Evolutionary conservation across 2,329 filamentous ascomycete genomes (phyloP).

Genomic region (Trichoderma sp.): DNA sequence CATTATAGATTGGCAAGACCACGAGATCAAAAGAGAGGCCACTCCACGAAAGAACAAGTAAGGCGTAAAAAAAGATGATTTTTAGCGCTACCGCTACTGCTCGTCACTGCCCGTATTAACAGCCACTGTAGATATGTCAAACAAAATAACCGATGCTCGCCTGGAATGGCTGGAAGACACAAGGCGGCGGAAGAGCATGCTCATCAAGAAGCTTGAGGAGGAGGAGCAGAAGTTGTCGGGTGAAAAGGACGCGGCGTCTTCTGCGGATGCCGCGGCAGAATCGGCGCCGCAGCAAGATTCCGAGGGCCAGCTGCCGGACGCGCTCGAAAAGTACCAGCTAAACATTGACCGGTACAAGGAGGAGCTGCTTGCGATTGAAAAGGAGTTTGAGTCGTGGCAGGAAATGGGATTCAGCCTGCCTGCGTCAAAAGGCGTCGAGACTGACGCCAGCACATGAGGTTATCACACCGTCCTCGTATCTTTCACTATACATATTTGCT

Average conservation of each 20-base stretch:
- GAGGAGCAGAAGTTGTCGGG: slow-evolving; percentile 17
- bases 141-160: slow-evolving; percentile 22
- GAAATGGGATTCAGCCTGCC: slow-evolving; percentile 22
- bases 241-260: slow-evolving; percentile 13
- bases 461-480: not conserved
- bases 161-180: slow-evolving; percentile 21
- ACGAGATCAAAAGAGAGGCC: not conserved
- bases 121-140: slow-evolving; percentile 19
- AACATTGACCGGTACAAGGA: slow-evolving; percentile 21
- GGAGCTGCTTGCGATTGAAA: slow-evolving; percentile 19
- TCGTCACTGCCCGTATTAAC: not conserved
- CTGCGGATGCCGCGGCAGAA: not conserved
- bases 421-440: not conserved
- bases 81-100: not conserved
- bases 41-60: slow-evolving; percentile 5
- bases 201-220: slow-evolving; percentile 18
- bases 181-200: slow-evolving; percentile 18
- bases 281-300: not conserved
- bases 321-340: slow-evolving; percentile 6
- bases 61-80: slow-evolving; percentile 1
- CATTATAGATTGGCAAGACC: not conserved
- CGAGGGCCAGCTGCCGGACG: not conserved
- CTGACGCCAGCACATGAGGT: not conserved
- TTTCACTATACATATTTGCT: slow-evolving; percentile 5
- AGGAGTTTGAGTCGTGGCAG: slow-evolving; percentile 21